Evolutionary conservation across 345 rosid genomes (phyloP), one percentile per base, ranked within the genome.

Genomic region (Capsella bursapastoris): DNA sequence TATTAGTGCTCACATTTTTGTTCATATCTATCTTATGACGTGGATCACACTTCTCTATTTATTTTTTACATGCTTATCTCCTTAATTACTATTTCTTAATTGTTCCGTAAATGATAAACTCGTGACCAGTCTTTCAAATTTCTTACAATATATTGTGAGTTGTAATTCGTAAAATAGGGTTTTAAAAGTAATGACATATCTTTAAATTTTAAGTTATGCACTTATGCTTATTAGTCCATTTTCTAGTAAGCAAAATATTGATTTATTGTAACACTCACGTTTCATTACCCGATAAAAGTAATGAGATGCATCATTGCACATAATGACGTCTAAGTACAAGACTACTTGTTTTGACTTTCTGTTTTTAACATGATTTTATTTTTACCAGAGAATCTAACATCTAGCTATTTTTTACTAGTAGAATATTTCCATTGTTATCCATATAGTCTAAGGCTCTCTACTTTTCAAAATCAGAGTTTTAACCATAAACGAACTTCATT

Each of bases 11-110:
- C 61, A 58, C 67, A 40, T 16, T 38, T 22, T 58, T 66, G 31
- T 11, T 35, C 57, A 62, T 63, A 37, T 53, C 14, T 16, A 32
- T 29, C 47, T 40, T 37, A 70, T 77, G 75, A 77, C 76, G 76
- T 77, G 80, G 80, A 77, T 64, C 67, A 48, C 80, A 70, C 80
- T 70, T 56, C 38, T 18, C 47, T 22, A 1, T 22, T 47, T 55
- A 0, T 22, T 47, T 55, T 76, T 62, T 70, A 64, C 66, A 75
- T 35, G 53, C 14, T 8, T 76, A 70, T 69, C 53, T 37, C 45
- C 56, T 47, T 38, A 4, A 27, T 22, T 22, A 22, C 25, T 22
- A 22, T 22, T 1, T 0, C 25, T 22, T 18, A 18, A 18, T 18
- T 18, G 18, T 18, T 22, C 25, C 2, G 25, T 22, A 22, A 1